Conservation (phyloP, 257 asterid genomes). For the Solanum pinnatisectum region DNA sequence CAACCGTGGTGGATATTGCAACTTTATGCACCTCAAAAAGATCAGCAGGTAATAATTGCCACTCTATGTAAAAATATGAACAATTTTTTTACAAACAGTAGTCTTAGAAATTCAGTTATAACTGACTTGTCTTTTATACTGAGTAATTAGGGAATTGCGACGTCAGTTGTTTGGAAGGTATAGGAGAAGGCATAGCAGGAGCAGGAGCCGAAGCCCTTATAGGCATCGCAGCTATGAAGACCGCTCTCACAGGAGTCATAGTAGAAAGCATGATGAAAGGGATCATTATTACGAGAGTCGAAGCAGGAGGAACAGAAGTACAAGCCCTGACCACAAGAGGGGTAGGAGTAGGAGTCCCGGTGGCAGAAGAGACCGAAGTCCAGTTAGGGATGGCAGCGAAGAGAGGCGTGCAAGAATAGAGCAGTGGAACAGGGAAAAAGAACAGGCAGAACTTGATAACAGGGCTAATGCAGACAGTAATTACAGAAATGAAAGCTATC, state of each 20-base stretch:
- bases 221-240: conserved; percentile 89
- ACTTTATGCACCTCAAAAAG: conserved; percentile 95
- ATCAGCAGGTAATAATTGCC: conserved; percentile 53
- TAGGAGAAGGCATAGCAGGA: conserved; percentile 39
- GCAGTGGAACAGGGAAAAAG: conserved; percentile 95
- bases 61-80: neutral
- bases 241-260: conserved; percentile 55
- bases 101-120: neutral
- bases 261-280: conserved; percentile 70
- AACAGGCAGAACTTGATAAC: conserved; percentile 43
- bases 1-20: conserved; percentile 99
- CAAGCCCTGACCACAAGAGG: conserved; percentile 53
- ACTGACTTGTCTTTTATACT: neutral
- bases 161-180: conserved; percentile 74
- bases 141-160: conserved; percentile 49
- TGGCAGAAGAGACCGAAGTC: conserved; percentile 60
- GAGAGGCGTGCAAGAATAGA: conserved; percentile 95
- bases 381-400: conserved; percentile 90
- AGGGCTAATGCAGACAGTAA: conserved; percentile 17
- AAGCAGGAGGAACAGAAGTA: conserved; percentile 55
- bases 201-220: conserved; percentile 85
- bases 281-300: conserved; percentile 62
- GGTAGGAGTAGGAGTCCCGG: conserved; percentile 73
- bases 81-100: neutral
- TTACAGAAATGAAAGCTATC: conserved; percentile 15